Percentiles rank a stretch among this genome's conserved stretches.
Evolutionary conservation across 257 asterid genomes (phyloP).

Genomic region (Penstemon eatonii): DNA sequence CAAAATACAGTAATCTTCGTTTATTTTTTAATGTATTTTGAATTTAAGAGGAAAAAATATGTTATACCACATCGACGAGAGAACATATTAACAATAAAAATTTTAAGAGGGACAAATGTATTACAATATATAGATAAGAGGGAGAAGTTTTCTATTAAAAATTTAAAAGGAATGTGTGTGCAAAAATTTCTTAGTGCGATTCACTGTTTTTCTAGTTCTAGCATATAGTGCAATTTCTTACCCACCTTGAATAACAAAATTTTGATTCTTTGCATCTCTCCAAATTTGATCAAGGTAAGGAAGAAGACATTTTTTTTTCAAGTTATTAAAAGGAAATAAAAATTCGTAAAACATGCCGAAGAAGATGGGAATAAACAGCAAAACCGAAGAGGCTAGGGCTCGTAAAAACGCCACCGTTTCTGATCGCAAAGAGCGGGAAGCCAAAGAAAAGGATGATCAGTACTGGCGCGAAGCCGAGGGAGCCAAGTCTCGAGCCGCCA

Average conservation of each 20-base stretch:
- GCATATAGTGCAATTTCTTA: neutral
- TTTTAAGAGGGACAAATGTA: too few species aligned
- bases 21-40: too few species aligned
- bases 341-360: slow-evolving; percentile 62
- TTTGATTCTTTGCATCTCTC: neutral
- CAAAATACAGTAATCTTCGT: too few species aligned
- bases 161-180: too few species aligned
- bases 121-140: too few species aligned
- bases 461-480: slow-evolving; percentile 98
- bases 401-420: slow-evolving; percentile 65
- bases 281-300: neutral
- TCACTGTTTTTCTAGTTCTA: too few species aligned
- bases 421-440: slow-evolving; percentile 80
- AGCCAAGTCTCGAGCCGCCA: slow-evolving; percentile 81
- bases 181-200: too few species aligned
- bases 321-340: neutral
- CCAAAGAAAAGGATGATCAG: slow-evolving; percentile 75
- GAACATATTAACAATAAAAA: too few species aligned
- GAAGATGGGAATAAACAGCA: slow-evolving; percentile 91
- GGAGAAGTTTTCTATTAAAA: too few species aligned
- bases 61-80: too few species aligned
- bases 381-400: slow-evolving; percentile 92
- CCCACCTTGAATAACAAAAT: slow-evolving; percentile 9
- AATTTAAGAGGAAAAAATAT: too few species aligned
- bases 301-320: neutral